Percentiles rank a stretch among this genome's conserved stretches.
Evolutionary conservation across 345 rosid genomes (phyloP).

Genomic region (Ceriops zippeliana): DNA sequence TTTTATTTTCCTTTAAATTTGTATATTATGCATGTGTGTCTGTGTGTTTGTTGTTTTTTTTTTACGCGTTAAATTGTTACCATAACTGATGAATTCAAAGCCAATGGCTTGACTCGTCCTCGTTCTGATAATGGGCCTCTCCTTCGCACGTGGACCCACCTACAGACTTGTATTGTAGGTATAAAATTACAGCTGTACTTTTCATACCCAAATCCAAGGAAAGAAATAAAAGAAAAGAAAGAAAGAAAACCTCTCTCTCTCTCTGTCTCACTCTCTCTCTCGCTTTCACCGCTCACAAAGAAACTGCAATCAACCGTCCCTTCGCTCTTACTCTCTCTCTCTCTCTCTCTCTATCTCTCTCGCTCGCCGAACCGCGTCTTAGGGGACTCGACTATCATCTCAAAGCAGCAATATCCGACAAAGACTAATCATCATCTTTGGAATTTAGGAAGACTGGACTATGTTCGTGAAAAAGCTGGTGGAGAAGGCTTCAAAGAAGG

Average conservation of each 20-base stretch:
- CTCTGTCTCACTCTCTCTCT: not conserved
- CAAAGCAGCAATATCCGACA: constrained; percentile 14
- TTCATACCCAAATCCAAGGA: not conserved
- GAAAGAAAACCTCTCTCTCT: constrained; percentile 21
- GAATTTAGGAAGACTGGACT: not conserved
- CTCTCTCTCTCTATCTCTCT: not conserved
- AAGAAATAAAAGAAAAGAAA: not conserved
- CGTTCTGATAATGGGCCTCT: too few species aligned
- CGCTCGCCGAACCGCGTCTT: not conserved
- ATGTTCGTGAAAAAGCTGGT: constrained; percentile 67
- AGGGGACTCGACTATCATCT: constrained; percentile 18
- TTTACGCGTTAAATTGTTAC: too few species aligned
- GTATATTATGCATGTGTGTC: too few species aligned
- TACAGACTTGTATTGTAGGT: not conserved
- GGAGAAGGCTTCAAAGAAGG: constrained; percentile 66
- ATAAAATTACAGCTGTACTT: constrained; percentile 4
- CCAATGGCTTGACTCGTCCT: too few species aligned
- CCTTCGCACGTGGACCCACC: not conserved
- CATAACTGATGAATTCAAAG: too few species aligned
- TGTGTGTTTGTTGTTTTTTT: too few species aligned
- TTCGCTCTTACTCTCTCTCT: not conserved
- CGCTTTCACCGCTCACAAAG: not conserved
- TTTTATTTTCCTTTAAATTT: too few species aligned
- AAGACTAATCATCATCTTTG: too few species aligned
- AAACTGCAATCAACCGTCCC: not conserved